Evolutionary conservation across 352 stramenopile genomes (phyloP).

Genomic region (Achlya hypogyna): DNA sequence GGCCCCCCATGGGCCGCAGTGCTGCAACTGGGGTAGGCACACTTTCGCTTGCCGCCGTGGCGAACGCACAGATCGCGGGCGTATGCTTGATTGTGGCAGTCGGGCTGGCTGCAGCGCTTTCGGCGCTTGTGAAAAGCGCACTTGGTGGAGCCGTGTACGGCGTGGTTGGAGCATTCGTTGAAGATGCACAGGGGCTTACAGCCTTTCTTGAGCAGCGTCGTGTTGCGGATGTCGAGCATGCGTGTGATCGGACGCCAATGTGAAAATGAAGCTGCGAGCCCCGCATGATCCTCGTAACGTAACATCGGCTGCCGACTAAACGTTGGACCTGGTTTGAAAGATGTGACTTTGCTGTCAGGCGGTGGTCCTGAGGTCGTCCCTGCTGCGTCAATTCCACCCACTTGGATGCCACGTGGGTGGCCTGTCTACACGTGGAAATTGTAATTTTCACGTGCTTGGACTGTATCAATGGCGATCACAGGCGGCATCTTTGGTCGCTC

Average conservation of each 20-base stretch:
- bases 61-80: not conserved
- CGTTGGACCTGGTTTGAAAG: not conserved
- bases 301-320: no score
- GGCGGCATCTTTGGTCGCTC: no score
- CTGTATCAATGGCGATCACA: no score
- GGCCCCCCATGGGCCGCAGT: not conserved
- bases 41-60: not conserved
- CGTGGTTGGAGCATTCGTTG: conserved; percentile 7
- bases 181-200: not conserved
- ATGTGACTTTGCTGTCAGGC: no score
- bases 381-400: not conserved
- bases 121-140: not conserved
- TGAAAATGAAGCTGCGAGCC: no score
- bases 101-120: not conserved
- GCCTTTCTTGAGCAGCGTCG: not conserved
- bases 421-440: not conserved
- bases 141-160: not conserved
- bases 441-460: no score
- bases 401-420: not conserved
- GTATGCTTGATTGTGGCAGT: conserved; percentile 12
- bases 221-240: not conserved
- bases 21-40: not conserved
- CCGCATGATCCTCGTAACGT: no score
- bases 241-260: not conserved
- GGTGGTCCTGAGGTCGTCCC: no score